Evolutionary conservation across 176 grass and related monocot genomes (phyloP).

Genomic region (Ensete ventricosum): DNA sequence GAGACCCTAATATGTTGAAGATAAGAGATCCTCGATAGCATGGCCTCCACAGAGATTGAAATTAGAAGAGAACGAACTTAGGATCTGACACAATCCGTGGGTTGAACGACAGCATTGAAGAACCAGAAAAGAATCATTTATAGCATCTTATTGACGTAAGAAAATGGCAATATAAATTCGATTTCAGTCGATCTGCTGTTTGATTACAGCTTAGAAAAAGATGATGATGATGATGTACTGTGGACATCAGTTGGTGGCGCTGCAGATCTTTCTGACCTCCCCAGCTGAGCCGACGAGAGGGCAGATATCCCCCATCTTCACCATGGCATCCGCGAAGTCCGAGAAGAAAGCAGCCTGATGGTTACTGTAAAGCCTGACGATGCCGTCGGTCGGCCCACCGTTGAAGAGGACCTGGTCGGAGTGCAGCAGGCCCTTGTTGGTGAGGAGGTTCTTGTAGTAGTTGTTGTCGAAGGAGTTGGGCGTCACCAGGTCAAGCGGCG

Average conservation of each 20-base stretch:
- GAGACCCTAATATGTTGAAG: too few species aligned
- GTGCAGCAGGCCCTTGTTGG: constrained; percentile 2
- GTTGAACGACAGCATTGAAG: too few species aligned
- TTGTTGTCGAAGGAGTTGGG: not conserved
- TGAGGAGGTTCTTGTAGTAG: constrained; percentile 1
- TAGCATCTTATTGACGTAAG: too few species aligned
- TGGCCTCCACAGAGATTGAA: too few species aligned
- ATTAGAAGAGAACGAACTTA: too few species aligned
- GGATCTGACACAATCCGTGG: too few species aligned
- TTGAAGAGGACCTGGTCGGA: constrained; percentile 3
- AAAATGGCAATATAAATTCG: too few species aligned
- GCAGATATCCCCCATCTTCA: not conserved
- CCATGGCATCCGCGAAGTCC: not conserved
- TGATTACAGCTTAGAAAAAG: too few species aligned
- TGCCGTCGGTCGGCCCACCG: not conserved
- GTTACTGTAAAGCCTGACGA: not conserved
- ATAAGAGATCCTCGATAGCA: too few species aligned
- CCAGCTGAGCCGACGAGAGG: not conserved
- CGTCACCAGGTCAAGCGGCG: not conserved
- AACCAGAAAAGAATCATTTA: too few species aligned
- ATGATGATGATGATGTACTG: too few species aligned
- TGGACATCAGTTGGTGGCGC: not conserved
- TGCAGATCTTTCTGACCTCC: constrained; percentile 5
- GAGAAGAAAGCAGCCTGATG: not conserved
- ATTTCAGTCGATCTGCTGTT: too few species aligned